Evolutionary conservation across 2,329 filamentous ascomycete genomes (phyloP).

Genomic region (Diaporthe nobilis): DNA sequence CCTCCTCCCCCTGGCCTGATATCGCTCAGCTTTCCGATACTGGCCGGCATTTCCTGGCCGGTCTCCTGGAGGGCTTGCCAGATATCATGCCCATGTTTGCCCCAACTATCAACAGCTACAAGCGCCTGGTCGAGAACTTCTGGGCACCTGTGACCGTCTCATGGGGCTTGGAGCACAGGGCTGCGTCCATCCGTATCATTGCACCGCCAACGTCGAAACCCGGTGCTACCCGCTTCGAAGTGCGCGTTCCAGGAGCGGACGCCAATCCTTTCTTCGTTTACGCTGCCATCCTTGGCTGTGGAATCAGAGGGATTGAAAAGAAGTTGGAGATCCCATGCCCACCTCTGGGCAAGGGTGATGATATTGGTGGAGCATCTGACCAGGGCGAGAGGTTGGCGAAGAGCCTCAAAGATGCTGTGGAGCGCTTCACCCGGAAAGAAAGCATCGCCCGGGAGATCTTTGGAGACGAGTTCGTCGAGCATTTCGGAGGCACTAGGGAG

Average conservation of each 20-base stretch:
- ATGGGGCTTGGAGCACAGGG: constrained; percentile 96
- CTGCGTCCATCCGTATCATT: constrained; percentile 91
- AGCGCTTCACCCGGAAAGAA: constrained; percentile 79
- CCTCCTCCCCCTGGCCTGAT: constrained; percentile 80
- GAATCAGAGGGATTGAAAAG: constrained; percentile 93
- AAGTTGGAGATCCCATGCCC: constrained; percentile 87
- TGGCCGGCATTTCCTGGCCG: constrained; percentile 93
- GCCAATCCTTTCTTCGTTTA: constrained; percentile 91
- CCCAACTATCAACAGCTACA: constrained; percentile 97
- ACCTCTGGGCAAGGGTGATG: constrained; percentile 87
- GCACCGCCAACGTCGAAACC: constrained; percentile 87
- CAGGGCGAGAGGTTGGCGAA: constrained; percentile 85
- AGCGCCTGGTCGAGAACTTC: constrained; percentile 97
- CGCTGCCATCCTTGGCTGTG: constrained; percentile 86
- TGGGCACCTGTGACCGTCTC: constrained; percentile 98
- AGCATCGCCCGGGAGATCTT: constrained; percentile 95
- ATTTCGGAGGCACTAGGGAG: constrained; percentile 91
- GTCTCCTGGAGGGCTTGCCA: constrained; percentile 87
- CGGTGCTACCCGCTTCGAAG: constrained; percentile 90
- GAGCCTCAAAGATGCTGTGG: constrained; percentile 86
- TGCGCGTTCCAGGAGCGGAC: constrained; percentile 95
- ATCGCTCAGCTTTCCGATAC: constrained; percentile 86
- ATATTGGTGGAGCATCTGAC: constrained; percentile 80
- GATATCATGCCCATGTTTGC: constrained; percentile 97
- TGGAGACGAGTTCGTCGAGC: constrained; percentile 95